Evolutionary conservation across 1,284 basidiomycete species (phyloP), one percentile per base, ranked within the genome.

Genomic region (Irpex sp.): DNA sequence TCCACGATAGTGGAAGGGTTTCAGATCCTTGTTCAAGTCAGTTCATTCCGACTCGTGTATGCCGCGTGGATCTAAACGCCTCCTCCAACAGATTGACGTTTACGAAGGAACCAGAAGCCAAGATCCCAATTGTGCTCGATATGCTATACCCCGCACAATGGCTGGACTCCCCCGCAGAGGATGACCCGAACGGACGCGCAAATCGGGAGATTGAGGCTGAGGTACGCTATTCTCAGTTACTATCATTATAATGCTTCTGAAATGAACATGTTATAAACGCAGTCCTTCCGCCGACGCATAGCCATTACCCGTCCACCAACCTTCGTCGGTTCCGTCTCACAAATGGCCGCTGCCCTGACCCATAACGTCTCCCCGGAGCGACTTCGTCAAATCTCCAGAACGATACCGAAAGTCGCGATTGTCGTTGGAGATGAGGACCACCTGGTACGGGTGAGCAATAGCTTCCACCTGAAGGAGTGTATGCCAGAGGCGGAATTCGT

Each of bases 401-500:
- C 76, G 2, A 81, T 95, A 13, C 81, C 84, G 8, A 84, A 84
- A 66, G 82, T 94, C 3, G 66, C 82, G 11, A 88, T 95, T 65
- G 70, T 94, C 15, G 91, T 87, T 0, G 94, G 93, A 1, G 89
- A 93, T 67, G 74, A 84, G 1, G 94, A 96, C 71, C 68, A 85
- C 56, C 75, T 95, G 2, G 83, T 96, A 26, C 70, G 80, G 15
- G 80, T 86, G 0, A 68, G 69, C 1, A 85, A 90, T 65, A 90
- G 88, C 26, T 67, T 76, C 4, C 78, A 83, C 36, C 72, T 96
- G 49, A 85, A 86, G 68, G 68, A 75, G n/a, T 70, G 78, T 46
- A 88, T 95, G 85, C 82, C 85, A 0, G 83, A 85, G 61, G 90
- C 88, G 0, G 89, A 94, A 71, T 78, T 87, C 43, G 73, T 88